Base-by-base conservation (phyloP, 164 flowering plant genomes). In the Cinnamomum micranthum region DNA sequence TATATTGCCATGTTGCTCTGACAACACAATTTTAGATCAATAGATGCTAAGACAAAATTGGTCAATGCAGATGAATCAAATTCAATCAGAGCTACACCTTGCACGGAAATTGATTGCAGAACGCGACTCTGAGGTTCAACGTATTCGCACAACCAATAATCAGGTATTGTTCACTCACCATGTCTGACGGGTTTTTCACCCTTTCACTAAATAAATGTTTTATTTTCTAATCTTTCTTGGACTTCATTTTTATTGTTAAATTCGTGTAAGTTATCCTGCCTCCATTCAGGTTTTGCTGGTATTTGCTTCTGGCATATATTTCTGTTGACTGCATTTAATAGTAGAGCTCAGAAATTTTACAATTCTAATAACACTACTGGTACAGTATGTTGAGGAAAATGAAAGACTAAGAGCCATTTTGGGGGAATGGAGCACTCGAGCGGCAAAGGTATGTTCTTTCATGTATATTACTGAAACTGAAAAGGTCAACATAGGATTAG, bases 81-180 rank as follows among this genome's bases (percentile, higher is more conserved):
- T 91, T 74, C 97, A 90, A 76, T 92, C 99, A 76, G 99, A 96
- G 82, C 84, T 96, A 13, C 84, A 85, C 70, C 97, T 96, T 82
- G 97, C 97, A 64, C 95, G 98, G 75, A 89, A 95, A 71, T 79
- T 96, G 86, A 90, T 96, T 80, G 97, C 95, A 69, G 99, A 96
- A 83, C 84, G 87, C 73, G 99, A 96, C 76, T 69, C 91, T 59
- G 98, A 96, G 77, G 80, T 89, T 58, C 97, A 91, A 77, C 85
- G 80, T 13, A 81, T 96, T 72, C 92, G 83, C 47, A 80, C 77
- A 12, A 94, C 97, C 67, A 96, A 96, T 84, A 89, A 86, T 82
- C 95, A 96, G 98, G 98, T 94, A 69, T 68, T 73, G 68, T 17
- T 25, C 50, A 13, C 28, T 7, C 60, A 14, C 60, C 60, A 55